phyloP scores from a whole-genome alignment of 768 basidiomycete species.

The Termitomyces sp. region DNA sequence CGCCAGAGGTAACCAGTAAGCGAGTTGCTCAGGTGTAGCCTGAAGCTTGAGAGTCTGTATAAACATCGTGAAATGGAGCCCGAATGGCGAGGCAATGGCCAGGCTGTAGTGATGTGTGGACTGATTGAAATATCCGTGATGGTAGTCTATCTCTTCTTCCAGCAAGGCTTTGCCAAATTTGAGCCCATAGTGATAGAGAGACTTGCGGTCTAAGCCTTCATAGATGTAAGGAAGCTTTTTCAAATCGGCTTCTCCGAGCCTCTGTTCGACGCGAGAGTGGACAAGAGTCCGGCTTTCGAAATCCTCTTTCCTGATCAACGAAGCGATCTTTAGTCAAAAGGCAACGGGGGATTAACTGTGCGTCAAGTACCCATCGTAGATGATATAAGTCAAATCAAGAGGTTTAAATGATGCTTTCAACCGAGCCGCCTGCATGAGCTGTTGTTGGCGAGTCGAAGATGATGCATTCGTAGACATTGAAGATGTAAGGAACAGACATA shows the following conservation, averaged over 20 bases:
- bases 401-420: slow-evolving; percentile 8
- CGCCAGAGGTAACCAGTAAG: slow-evolving; percentile 18
- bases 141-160: slow-evolving; percentile 14
- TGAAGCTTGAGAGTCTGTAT: not conserved
- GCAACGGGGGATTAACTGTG: not conserved
- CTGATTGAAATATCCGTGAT: slow-evolving; percentile 11
- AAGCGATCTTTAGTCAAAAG: too few relatives aligned
- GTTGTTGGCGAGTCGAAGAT: slow-evolving; percentile 5
- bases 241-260: slow-evolving; percentile 8
- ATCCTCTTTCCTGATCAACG: slow-evolving; percentile 3
- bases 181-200: slow-evolving; percentile 18
- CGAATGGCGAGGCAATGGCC: slow-evolving; percentile 15
- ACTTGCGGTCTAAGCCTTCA: slow-evolving; percentile 13
- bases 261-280: slow-evolving; percentile 10
- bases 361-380: slow-evolving; percentile 12
- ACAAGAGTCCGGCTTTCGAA: slow-evolving; percentile 3
- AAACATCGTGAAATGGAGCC: slow-evolving; percentile 13
- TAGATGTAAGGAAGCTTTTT: slow-evolving; percentile 11
- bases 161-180: slow-evolving; percentile 15
- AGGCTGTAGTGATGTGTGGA: slow-evolving; percentile 12
- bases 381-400: slow-evolving; percentile 12
- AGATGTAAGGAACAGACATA: not conserved
- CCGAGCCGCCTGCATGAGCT: slow-evolving; percentile 12
- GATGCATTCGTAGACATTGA: not conserved
- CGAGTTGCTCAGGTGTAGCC: slow-evolving; percentile 13